phyloP scores from a whole-genome alignment of 768 basidiomycete species.

The Rhizopogon salebrosus region DNA sequence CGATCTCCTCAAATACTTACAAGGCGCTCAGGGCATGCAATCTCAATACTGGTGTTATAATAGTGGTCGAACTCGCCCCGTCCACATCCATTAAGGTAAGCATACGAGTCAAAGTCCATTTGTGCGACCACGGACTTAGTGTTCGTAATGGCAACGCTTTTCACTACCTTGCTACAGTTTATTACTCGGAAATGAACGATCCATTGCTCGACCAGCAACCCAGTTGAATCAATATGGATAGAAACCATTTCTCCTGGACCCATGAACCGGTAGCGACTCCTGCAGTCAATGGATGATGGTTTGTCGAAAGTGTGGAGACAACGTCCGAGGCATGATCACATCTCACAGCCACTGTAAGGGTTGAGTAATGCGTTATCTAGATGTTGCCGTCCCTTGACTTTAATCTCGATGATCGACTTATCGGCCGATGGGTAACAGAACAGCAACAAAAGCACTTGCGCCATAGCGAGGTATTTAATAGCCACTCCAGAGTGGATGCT shows the following conservation, averaged over 20 bases:
- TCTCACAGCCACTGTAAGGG: conserved; percentile 78
- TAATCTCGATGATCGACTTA: conserved; percentile 50
- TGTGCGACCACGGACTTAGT: conserved; percentile 57
- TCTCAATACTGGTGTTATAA: conserved; percentile 56
- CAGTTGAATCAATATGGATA: conserved; percentile 64
- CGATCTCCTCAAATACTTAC: conserved; percentile 22
- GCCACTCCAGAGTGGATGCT: conserved; percentile 51
- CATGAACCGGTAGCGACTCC: conserved; percentile 50
- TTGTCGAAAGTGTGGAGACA: conserved; percentile 51
- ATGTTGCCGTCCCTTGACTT: conserved; percentile 62
- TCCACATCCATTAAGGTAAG: conserved; percentile 31
- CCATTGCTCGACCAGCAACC: conserved; percentile 77
- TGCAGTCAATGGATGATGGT: conserved; percentile 53
- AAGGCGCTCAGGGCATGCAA: conserved; percentile 6
- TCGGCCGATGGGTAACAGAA: neutral
- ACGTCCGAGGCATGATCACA: conserved; percentile 77
- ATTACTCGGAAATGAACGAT: conserved; percentile 57
- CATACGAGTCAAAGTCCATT: too few species aligned
- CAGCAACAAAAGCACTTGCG: conserved; percentile 39
- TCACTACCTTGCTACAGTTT: conserved; percentile 69
- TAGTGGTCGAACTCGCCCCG: conserved; percentile 58
- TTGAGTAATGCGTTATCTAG: conserved; percentile 75
- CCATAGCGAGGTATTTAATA: conserved; percentile 77
- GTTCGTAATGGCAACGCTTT: conserved; percentile 59
- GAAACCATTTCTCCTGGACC: conserved; percentile 62